Evolutionary conservation across 805 yeast species (phyloP).

Genomic region (Suhomyces sp.): DNA sequence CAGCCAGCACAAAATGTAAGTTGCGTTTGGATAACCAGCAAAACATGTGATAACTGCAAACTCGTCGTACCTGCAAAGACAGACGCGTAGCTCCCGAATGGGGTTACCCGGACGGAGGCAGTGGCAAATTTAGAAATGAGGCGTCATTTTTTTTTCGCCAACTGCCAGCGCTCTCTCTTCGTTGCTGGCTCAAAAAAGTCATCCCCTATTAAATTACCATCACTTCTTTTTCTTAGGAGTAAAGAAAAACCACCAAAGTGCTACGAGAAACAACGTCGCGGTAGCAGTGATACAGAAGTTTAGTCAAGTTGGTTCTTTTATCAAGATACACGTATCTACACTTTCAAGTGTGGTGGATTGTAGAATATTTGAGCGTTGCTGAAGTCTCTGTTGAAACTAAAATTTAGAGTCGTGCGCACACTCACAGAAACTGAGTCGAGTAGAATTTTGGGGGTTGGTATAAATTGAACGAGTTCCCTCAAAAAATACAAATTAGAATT

Average conservation of each 20-base stretch:
- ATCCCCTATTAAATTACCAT: background rate
- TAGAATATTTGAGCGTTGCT: background rate
- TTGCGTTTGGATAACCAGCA: background rate
- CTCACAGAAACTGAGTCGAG: slow-evolving; percentile 3
- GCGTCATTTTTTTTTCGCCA: background rate
- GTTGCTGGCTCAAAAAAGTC: background rate
- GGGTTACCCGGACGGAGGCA: background rate
- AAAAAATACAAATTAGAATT: background rate
- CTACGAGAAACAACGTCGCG: background rate
- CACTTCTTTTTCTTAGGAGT: background rate
- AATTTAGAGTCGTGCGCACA: slow-evolving; percentile 6
- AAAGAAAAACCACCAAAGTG: background rate
- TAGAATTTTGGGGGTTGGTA: slow-evolving; percentile 4
- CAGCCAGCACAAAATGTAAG: background rate
- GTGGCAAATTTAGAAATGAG: background rate
- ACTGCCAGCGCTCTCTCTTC: background rate
- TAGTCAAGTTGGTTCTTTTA: background rate
- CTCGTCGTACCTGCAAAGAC: background rate
- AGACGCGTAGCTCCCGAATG: background rate
- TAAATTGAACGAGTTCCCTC: slow-evolving; percentile 10
- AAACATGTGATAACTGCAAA: background rate
- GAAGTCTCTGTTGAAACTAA: background rate
- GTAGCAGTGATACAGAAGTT: background rate
- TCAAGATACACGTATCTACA: background rate
- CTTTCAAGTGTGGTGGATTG: background rate